Conservation (phyloP, 148 eudicot genomes). For the Rhododendron molle region DNA sequence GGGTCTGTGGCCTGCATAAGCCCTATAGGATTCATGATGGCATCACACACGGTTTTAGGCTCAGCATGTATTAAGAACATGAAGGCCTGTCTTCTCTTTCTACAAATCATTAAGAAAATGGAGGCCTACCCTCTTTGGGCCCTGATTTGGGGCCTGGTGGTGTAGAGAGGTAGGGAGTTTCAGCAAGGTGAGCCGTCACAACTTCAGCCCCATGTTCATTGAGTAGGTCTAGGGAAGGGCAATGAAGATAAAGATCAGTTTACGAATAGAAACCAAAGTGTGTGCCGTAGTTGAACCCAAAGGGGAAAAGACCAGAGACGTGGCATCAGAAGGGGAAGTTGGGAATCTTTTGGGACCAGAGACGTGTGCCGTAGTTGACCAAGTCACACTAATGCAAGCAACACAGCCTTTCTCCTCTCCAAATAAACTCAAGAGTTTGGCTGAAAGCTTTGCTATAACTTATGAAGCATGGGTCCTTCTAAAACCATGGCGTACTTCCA, state of each 20-base stretch:
- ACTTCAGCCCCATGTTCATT: background rate
- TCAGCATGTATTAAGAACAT: background rate
- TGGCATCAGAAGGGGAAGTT: background rate
- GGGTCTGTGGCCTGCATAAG: background rate
- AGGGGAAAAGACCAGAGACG: background rate
- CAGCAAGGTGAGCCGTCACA: background rate
- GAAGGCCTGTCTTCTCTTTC: background rate
- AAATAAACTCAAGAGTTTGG: background rate
- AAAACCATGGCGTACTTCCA: background rate
- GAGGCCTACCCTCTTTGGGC: background rate
- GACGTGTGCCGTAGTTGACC: too few species aligned
- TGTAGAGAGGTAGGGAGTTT: background rate
- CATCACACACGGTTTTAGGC: background rate
- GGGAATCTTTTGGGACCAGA: background rate
- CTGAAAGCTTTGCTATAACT: background rate
- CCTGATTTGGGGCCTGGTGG: background rate
- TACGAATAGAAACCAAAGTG: background rate
- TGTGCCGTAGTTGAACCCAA: background rate
- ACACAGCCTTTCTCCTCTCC: background rate
- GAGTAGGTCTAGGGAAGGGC: background rate
- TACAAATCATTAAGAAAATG: background rate
- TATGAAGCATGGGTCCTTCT: background rate
- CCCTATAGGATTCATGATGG: background rate
- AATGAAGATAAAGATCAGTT: background rate
- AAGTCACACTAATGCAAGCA: background rate